Evolutionary conservation across 495 filamentous ascomycete genomes (phyloP).

Genomic region (Antarctomyces pellizariae): DNA sequence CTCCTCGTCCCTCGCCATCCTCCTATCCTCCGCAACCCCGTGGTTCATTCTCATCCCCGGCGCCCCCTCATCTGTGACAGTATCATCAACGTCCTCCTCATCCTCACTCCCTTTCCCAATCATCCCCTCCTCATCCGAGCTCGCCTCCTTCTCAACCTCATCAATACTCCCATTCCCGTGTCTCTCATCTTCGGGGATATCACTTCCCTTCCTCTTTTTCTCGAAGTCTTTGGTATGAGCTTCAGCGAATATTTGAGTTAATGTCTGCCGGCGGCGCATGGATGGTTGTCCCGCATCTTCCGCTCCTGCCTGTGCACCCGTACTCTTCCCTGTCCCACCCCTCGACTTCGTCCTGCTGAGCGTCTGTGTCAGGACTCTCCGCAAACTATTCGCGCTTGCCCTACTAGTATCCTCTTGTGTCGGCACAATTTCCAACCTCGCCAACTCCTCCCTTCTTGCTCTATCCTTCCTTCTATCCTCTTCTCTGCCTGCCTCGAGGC

Average conservation of each 20-base stretch:
- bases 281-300: constrained; percentile 13
- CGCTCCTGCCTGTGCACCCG: constrained; percentile 6
- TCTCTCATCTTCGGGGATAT: constrained; percentile 1
- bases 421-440: neutral
- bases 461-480: constrained; percentile 2
- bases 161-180: constrained; percentile 5
- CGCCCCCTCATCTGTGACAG: neutral
- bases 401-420: constrained; percentile 3
- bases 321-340: constrained; percentile 14
- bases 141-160: constrained; percentile 15
- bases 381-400: neutral
- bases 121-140: constrained; percentile 5
- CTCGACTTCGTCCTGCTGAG: constrained; percentile 10
- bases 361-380: constrained; percentile 2
- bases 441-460: constrained; percentile 5
- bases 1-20: constrained; percentile 1
- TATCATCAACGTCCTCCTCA: neutral
- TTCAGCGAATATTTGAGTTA: constrained; percentile 31
- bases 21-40: constrained; percentile 1
- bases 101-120: constrained; percentile 4
- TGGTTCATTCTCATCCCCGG: constrained; percentile 1
- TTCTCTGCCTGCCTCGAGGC: constrained; percentile 5
- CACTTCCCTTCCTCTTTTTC: constrained; percentile 27
- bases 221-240: constrained; percentile 83
- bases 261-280: constrained; percentile 20